Base-by-base conservation (phyloP, 2,329 filamentous ascomycete genomes). In the Laburnicola sp. region DNA sequence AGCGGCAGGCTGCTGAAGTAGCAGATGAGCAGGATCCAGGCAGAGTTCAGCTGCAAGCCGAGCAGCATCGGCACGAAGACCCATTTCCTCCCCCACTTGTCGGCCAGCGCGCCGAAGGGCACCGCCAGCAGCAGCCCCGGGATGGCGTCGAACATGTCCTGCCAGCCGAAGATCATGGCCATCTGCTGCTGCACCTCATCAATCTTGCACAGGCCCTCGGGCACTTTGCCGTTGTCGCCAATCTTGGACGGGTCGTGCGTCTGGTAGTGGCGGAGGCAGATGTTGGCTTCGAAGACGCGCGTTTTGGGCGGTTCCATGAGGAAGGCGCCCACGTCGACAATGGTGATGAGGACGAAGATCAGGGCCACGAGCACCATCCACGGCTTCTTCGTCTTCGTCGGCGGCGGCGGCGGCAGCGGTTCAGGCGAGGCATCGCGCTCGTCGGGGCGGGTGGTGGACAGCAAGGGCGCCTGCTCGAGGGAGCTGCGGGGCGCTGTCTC, bases 171-270 rank as follows among this genome's bases (percentile, higher is more conserved):
- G 9, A 81, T 75, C 46, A 76, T 75, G 1, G 78, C 78, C 57
- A 81, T 56, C 60, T 77, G 74, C 40, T 76, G 71, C 57, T 81
- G 78, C 21, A 81, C 72, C 36, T 69, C 70, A 28, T 75, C 72
- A n/a, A 75, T 64, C 65, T 81, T 81, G 62, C 79, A 81, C 55
- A 76, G 57, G n/a, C 70, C 66, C 67, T 81, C 79, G 1, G 72
- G 65, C 11, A 81, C 73, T 23, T 70, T 66, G 9, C 76, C 75
- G 52, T 74, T 66, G 6, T 59, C 51, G 1, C 63, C 67, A 55
- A 80, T 76, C 51, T 74, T 67, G n/a, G 67, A 71, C 16, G 76
- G 70, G 49, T 80, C 75, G 40, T 72, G 62, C 27, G 65, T 57
- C 31, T 67, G 45, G 54, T 75, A 81, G 60, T 77, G 76, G 30